Conservation (phyloP, 2,329 filamentous ascomycete species). For the Alternaria sp. region DNA sequence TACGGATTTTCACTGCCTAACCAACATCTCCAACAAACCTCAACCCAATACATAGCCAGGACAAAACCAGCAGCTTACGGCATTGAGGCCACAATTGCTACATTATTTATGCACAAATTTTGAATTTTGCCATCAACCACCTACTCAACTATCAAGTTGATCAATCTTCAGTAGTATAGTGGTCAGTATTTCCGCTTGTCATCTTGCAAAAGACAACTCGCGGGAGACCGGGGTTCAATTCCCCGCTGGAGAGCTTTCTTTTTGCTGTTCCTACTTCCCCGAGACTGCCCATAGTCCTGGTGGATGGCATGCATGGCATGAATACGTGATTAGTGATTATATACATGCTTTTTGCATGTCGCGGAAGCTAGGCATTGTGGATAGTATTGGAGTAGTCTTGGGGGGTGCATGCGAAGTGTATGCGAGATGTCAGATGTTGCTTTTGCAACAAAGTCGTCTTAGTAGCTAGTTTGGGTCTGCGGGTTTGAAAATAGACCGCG, state of each 20-base stretch:
- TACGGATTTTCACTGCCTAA: too few species aligned
- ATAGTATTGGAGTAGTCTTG: background rate
- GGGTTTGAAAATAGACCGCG: background rate
- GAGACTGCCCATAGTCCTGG: background rate
- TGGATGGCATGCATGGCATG: background rate
- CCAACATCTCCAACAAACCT: too few species aligned
- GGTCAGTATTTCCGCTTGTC: constrained; percentile 4
- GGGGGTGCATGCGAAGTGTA: background rate
- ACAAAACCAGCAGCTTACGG: too few species aligned
- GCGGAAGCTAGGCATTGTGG: background rate
- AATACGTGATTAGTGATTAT: background rate
- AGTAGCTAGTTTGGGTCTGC: background rate
- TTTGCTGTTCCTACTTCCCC: background rate
- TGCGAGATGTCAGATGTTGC: background rate
- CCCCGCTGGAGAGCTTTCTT: background rate
- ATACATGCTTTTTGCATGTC: background rate
- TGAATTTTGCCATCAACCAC: background rate
- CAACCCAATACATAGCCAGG: too few species aligned
- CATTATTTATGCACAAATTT: too few species aligned
- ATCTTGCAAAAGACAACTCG: background rate
- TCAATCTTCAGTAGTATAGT: constrained; percentile 3
- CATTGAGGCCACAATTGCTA: too few species aligned
- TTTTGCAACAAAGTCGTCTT: background rate
- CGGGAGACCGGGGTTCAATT: constrained; percentile 2
- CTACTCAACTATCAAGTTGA: background rate